phyloP scores from a whole-genome alignment of 73 alveolate genomes.

The Paramecium pentaurelia region DNA sequence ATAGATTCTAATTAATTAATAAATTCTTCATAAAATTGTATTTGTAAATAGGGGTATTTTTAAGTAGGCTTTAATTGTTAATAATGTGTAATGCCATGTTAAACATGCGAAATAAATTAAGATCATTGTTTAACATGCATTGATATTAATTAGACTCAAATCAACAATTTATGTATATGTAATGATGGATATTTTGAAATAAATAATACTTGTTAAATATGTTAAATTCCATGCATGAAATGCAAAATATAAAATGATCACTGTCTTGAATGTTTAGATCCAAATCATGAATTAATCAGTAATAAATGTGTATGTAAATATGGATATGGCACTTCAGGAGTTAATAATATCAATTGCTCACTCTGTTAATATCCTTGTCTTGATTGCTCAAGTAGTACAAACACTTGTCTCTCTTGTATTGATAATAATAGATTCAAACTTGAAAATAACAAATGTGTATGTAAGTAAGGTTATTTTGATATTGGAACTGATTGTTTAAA shows the following conservation, averaged over 20 bases:
- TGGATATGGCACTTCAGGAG: neutral
- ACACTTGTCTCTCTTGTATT: neutral
- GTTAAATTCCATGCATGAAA: neutral
- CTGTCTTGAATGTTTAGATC: neutral
- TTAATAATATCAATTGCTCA: neutral
- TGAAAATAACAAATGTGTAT: neutral
- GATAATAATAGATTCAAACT: neutral
- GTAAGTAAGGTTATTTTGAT: neutral
- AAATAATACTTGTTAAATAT: neutral
- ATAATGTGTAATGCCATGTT: neutral
- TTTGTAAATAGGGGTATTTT: neutral
- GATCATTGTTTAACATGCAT: constrained; percentile 19
- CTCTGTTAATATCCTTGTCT: neutral
- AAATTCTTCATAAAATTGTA: neutral
- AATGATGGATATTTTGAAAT: constrained; percentile 15
- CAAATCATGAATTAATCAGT: neutral
- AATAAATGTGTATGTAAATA: neutral
- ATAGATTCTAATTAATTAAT: neutral
- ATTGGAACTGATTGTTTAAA: neutral
- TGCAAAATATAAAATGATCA: neutral
- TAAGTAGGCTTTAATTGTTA: neutral
- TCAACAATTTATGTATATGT: neutral
- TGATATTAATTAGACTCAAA: neutral
- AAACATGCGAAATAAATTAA: neutral
- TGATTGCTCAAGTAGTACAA: neutral